phyloP scores from a whole-genome alignment of 352 stramenopile species.

The Phytophthora lateralis region DNA sequence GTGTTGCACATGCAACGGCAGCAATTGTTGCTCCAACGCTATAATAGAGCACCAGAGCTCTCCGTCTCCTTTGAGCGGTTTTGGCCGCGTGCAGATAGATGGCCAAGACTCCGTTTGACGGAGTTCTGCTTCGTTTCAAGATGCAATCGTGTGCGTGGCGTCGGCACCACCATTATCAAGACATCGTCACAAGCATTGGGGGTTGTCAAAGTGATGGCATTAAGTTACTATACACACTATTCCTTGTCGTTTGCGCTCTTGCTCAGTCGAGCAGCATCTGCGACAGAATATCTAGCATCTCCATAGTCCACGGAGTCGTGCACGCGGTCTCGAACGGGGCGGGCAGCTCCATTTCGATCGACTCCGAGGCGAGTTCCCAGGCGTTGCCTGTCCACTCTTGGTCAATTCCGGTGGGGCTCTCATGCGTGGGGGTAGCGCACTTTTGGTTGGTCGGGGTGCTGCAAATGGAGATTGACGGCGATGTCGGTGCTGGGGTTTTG shows the following conservation, averaged over 20 bases:
- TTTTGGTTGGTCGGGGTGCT: conserved; percentile 31
- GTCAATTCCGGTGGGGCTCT: conserved; percentile 40
- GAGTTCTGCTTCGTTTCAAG: too few relatives aligned
- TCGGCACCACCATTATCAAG: conserved; percentile 8
- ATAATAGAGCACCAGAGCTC: too few relatives aligned
- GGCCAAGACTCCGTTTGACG: too few relatives aligned
- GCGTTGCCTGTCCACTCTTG: conserved; percentile 30
- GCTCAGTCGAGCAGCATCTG: conserved; percentile 42
- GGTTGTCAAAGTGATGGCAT: conserved; percentile 15
- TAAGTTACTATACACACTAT: conserved; percentile 39
- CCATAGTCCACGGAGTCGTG: conserved; percentile 40
- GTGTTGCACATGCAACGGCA: conserved; percentile 1
- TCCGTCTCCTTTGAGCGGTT: too few relatives aligned
- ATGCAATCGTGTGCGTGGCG: too few relatives aligned
- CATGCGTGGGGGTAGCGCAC: conserved; percentile 19
- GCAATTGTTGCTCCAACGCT: not conserved
- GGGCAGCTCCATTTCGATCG: conserved; percentile 22
- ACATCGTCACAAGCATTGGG: conserved; percentile 3
- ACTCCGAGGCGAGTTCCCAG: conserved; percentile 27
- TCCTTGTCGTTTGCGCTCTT: conserved; percentile 10
- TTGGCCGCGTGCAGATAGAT: too few relatives aligned
- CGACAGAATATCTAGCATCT: conserved; percentile 49
- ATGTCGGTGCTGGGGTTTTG: conserved; percentile 11
- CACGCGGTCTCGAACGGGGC: conserved; percentile 34
- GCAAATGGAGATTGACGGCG: conserved; percentile 24